These are phyloP conservation scores for Talaromyces pinophilus DNA, from an alignment of 2,329 filamentous ascomycete species.

Conservation along the genomic window DNA sequence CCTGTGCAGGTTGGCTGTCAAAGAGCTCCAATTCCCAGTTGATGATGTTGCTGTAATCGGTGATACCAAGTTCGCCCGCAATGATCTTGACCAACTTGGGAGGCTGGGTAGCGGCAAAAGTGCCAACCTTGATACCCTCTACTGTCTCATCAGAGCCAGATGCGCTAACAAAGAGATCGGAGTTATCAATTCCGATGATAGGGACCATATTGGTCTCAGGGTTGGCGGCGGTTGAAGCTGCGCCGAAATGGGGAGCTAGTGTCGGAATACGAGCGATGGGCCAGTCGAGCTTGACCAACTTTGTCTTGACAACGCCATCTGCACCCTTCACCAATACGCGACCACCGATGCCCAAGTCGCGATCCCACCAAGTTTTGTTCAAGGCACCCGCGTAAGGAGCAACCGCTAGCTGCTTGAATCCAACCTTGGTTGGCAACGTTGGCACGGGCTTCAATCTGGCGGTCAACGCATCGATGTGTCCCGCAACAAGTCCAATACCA, in stretches of 20 bases:
- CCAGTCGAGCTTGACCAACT: slow-evolving; percentile 89
- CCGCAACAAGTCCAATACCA: slow-evolving; percentile 83
- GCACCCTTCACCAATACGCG: slow-evolving; percentile 79
- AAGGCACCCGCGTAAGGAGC: slow-evolving; percentile 89
- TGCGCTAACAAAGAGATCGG: slow-evolving; percentile 49
- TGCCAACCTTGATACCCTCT: slow-evolving; percentile 54
- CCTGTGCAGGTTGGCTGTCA: slow-evolving; percentile 80
- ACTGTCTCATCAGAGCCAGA: slow-evolving; percentile 37
- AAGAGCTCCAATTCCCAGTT: slow-evolving; percentile 98
- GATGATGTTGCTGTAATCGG: slow-evolving; percentile 71
- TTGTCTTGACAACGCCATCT: slow-evolving; percentile 73
- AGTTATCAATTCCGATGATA: slow-evolving; percentile 84
- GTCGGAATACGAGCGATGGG: slow-evolving; percentile 91
- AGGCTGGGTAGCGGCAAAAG: slow-evolving; percentile 82
- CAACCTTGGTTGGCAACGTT: slow-evolving; percentile 77
- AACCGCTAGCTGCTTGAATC: slow-evolving; percentile 85
- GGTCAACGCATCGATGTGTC: slow-evolving; percentile 90
- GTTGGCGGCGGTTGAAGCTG: slow-evolving; percentile 68
- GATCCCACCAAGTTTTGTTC: slow-evolving; percentile 94
- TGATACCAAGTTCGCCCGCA: slow-evolving; percentile 71
- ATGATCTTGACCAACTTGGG: slow-evolving; percentile 82
- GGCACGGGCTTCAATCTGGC: slow-evolving; percentile 90
- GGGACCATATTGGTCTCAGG: slow-evolving; percentile 92
- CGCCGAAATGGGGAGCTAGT: slow-evolving; percentile 90
- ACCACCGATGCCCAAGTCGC: slow-evolving; percentile 87